Evolutionary conservation across 768 basidiomycete species (phyloP).

Genomic region (Crucibulum laeve): DNA sequence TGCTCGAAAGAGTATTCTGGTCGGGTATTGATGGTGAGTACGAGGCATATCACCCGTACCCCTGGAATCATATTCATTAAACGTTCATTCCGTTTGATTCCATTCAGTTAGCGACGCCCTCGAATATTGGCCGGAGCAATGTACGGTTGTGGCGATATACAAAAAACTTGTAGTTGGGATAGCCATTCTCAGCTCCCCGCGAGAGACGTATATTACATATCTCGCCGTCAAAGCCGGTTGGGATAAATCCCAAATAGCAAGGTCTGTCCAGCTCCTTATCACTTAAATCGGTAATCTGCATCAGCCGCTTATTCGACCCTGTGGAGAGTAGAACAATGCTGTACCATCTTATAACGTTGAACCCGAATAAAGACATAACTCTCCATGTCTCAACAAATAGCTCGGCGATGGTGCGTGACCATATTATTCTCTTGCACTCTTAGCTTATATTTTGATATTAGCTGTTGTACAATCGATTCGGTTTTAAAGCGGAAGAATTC

Average conservation of each 20-base stretch:
- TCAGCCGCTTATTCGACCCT: neutral
- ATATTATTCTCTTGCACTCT: neutral
- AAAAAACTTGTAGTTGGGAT: slow-evolving; percentile 67
- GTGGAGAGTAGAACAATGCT: slow-evolving; percentile 59
- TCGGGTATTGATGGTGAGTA: slow-evolving; percentile 65
- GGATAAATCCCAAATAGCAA: slow-evolving; percentile 77
- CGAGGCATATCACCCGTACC: neutral
- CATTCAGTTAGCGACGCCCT: slow-evolving; percentile 64
- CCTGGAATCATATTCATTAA: slow-evolving; percentile 4
- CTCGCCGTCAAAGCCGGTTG: slow-evolving; percentile 75
- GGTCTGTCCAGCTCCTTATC: slow-evolving; percentile 45
- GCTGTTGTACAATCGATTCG: slow-evolving; percentile 82
- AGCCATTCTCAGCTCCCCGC: slow-evolving; percentile 73
- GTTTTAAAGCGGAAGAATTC: slow-evolving; percentile 86
- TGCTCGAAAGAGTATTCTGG: slow-evolving; percentile 71
- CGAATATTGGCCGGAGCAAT: slow-evolving; percentile 62
- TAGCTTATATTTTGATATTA: slow-evolving; percentile 17
- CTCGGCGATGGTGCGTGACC: slow-evolving; percentile 62
- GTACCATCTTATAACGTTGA: slow-evolving; percentile 67
- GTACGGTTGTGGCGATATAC: slow-evolving; percentile 74
- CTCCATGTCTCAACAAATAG: slow-evolving; percentile 81
- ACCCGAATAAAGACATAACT: slow-evolving; percentile 74
- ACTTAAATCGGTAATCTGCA: slow-evolving; percentile 3
- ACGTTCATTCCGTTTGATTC: neutral
- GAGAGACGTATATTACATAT: slow-evolving; percentile 81